A percentile compares a stretch with the other conserved stretches of the same genome.
Conservation (phyloP, 345 rosid species). For the Excoecaria cochinchinensis region DNA sequence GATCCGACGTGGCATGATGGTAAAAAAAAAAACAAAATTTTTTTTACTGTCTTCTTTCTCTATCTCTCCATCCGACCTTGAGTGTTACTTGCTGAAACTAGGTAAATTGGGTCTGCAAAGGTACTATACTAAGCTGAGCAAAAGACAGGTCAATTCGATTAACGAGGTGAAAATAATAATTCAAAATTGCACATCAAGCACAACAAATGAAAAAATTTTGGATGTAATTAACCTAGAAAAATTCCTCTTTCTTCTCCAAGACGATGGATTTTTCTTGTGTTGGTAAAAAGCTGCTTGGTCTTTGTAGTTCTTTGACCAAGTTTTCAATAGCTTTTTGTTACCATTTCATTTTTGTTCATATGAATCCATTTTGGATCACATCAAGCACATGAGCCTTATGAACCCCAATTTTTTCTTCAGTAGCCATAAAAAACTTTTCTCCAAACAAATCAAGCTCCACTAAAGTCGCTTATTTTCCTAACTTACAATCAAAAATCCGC, state of each 20-base stretch:
- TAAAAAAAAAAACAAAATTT: no score
- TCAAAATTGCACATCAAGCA: neutral
- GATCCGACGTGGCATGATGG: no score
- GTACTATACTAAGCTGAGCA: neutral
- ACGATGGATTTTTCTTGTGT: no score
- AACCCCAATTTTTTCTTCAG: constrained; percentile 56
- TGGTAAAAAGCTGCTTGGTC: no score
- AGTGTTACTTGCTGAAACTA: neutral
- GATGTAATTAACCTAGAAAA: no score
- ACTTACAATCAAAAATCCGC: constrained; percentile 68
- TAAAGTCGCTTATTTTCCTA: constrained; percentile 67
- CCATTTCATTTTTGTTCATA: no score
- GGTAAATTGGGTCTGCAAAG: neutral
- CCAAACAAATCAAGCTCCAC: constrained; percentile 59
- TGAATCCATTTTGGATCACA: no score
- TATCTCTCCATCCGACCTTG: no score
- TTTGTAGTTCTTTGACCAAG: no score
- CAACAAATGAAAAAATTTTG: neutral
- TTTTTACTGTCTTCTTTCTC: no score
- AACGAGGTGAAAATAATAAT: neutral
- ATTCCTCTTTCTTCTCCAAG: constrained; percentile 94
- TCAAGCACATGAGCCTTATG: constrained; percentile 84
- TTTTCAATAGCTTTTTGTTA: no score
- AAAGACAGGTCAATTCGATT: neutral
- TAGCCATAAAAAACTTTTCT: constrained; percentile 71